Evolutionary conservation across 1,284 basidiomycete genomes (phyloP), one percentile per base, ranked within the genome.

Genomic region (Irpex sp.): DNA sequence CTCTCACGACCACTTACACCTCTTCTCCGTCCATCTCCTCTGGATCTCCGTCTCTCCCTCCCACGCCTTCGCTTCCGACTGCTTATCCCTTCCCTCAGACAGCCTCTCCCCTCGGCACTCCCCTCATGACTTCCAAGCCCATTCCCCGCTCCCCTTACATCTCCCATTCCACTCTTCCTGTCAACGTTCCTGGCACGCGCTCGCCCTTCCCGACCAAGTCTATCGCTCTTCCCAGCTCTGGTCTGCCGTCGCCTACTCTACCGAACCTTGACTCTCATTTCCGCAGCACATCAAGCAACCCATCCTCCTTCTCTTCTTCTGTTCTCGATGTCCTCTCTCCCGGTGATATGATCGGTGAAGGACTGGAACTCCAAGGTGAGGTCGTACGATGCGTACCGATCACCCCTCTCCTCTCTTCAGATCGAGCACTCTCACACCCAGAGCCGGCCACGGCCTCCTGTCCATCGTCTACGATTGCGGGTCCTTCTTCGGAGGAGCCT

Each of bases 311-410:
- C 50, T 84, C 85, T 46, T 31, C 53, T 9, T 82, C 79, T 65
- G 73, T 84, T 60, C 87, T 88, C 63, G 89, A 92, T 71, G 83
- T 93, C 61, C 81, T 93, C 60, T 76, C 76, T 49, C 83, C 82
- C 2, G 90, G 90, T 46, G 92, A 93, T 68, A 68, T 85, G 67
- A 85, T 93, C 33, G 89, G 88, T 50, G 80, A 88, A 64, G 89
- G 85, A 49, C 76, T 85, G 63, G 68, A 69, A 15, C 80, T 93
- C 39, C 86, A 87, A 69, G 88, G 84, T 63, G 86, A 93, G 75
- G 68, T 70, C 61, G 81, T 92, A 60, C 78, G 80, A 59, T 79
- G 84, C 57, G 85, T 89, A 60, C 74, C 78, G 58, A 74, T 78
- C 54, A 11, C 53, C 9, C 26, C 53, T 19, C 51, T 53, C 49